A percentile compares a stretch with the other conserved stretches of the same genome.
These are phyloP conservation scores for Diaporthe sp. DNA, from an alignment of 2,329 filamentous ascomycete species.

Conservation along the genomic window DNA sequence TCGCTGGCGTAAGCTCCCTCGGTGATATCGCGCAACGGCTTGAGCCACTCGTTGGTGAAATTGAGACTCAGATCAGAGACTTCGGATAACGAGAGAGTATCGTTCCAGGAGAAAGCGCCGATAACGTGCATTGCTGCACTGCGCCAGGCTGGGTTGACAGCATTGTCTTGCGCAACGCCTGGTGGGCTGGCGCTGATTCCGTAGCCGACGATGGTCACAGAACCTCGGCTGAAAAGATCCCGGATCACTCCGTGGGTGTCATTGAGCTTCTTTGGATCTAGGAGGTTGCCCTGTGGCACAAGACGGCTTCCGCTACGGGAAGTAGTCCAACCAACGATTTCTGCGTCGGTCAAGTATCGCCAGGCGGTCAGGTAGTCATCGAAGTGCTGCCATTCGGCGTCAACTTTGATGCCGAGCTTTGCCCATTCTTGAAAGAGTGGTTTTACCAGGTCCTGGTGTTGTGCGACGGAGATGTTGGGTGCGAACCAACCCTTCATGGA, in stretches of 20 bases:
- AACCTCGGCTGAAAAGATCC: conserved; percentile 44
- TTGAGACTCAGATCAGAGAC: neutral
- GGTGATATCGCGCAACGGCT: conserved; percentile 46
- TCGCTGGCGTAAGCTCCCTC: conserved; percentile 55
- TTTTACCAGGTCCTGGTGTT: conserved; percentile 11
- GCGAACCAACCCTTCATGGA: conserved; percentile 34
- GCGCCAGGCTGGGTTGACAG: conserved; percentile 52
- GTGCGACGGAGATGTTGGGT: conserved; percentile 11
- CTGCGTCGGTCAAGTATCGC: neutral
- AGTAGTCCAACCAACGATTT: neutral
- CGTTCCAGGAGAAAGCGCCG: conserved; percentile 44
- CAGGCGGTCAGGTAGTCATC: neutral
- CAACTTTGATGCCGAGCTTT: neutral
- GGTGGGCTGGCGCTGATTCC: conserved; percentile 46
- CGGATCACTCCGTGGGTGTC: conserved; percentile 43
- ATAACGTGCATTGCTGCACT: no score
- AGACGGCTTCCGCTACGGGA: conserved; percentile 9
- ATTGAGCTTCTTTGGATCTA: neutral
- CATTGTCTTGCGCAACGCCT: conserved; percentile 60
- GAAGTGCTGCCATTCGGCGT: neutral
- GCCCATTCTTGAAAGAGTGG: conserved; percentile 43
- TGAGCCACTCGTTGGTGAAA: conserved; percentile 50
- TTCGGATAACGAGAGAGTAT: conserved; percentile 33
- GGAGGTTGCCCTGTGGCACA: neutral
- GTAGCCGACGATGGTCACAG: conserved; percentile 43